Percentiles rank a stretch among this genome's conserved stretches.
phyloP scores from a whole-genome alignment of 139 green algal species.

The Volvox reticuliferus region DNA sequence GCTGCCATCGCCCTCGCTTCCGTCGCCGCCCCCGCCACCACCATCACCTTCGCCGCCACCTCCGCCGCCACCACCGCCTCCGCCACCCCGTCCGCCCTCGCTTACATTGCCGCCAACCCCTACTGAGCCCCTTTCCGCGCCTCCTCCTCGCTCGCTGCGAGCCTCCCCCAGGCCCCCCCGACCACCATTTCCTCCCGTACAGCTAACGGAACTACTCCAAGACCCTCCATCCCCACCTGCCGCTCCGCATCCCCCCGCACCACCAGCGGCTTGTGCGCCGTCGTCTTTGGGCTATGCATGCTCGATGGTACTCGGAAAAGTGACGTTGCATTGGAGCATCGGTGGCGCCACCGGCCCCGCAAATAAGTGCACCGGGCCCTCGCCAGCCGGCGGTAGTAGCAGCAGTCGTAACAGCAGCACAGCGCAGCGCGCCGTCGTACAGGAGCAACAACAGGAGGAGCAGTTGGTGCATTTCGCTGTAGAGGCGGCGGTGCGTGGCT shows the following conservation, averaged over 20 bases:
- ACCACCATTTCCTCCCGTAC: neutral
- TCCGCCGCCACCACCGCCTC: neutral
- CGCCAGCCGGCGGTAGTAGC: neutral
- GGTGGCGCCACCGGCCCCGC: neutral
- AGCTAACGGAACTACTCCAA: neutral
- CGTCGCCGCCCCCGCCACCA: neutral
- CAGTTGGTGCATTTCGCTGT: slow-evolving; percentile 35
- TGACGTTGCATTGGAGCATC: slow-evolving; percentile 20
- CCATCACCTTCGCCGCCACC: neutral
- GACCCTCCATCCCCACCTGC: neutral
- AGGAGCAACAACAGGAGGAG: neutral
- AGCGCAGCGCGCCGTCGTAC: too few species aligned
- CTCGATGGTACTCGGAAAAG: neutral
- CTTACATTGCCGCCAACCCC: neutral
- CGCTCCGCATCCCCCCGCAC: neutral
- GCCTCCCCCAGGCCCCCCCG: too few species aligned
- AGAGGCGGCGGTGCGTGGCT: neutral
- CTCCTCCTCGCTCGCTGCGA: neutral
- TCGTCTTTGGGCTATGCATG: slow-evolving; percentile 6
- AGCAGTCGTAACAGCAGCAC: neutral
- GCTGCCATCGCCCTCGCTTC: neutral
- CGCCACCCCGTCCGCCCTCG: neutral
- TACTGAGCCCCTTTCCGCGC: neutral
- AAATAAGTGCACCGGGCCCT: slow-evolving; percentile 11
- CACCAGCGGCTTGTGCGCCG: neutral